Evolutionary conservation across 108 stramenopile species (phyloP), one percentile per base, ranked within the genome.

Genomic region (Bacterosira constricta): DNA sequence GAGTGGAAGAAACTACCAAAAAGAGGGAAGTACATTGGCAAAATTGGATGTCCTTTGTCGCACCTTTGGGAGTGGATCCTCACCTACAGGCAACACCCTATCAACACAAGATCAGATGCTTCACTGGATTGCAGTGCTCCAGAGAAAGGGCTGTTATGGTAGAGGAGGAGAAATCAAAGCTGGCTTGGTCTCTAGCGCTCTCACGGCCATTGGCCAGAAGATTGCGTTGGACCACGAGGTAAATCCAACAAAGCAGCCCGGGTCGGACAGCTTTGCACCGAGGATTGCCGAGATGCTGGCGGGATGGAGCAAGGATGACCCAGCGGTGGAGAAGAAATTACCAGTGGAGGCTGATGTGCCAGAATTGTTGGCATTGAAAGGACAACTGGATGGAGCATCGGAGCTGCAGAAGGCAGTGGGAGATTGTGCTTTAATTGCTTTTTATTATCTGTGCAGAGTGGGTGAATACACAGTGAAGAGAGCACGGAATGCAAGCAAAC

Each of bases 391-490:
- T 39, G 65, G 10, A 3, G 18, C 49, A 15, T 5, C 9, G 1
- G 18, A 59, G 18, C 7, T 23, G 3, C 30, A n/a, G n/a, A n/a
- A 12, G n/a, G 36, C 36, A 1, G 18, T 37, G 1, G 65, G 50
- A 23, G 55, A 59, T 5, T 4, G 38, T 0, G 5, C 42, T 0
- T 2, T 69, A 1, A 59, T 69, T 31, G 57, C 68, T n/a, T 36
- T 69, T 35, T 69, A 58, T 34, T 58, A 58, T n/a, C 27, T 69
- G 0, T 9, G 57, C 1, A 15, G 41, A 1, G 27, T 69, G 11
- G 68, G 56, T 0, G 68, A 69, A 30, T 69, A 69, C 53, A 57
- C 68, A 8, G 35, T 47, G 0, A 66, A 66, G 11, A 20, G 51
- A 0, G 0, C 35, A 1, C 50, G 50, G 15, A 53, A 38, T n/a